phyloP scores from a whole-genome alignment of 2,329 filamentous ascomycete genomes.

The Madurella fahalii region DNA sequence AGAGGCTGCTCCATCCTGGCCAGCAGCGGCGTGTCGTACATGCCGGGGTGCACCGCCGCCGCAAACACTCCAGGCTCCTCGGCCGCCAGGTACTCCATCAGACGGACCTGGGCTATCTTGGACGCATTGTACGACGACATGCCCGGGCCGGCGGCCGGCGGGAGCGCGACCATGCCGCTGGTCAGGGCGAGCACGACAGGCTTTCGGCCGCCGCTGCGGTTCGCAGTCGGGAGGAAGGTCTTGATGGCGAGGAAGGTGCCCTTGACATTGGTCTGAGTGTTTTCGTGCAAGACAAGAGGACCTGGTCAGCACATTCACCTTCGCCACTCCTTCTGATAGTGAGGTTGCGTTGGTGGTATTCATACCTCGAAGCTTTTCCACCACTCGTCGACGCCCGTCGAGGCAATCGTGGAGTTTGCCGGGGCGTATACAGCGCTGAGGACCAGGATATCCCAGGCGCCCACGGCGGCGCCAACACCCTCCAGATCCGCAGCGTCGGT shows the following conservation, averaged over 20 bases:
- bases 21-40: constrained; percentile 2
- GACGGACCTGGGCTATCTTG: constrained; percentile 3
- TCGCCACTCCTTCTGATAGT: background rate
- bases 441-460: constrained; percentile 1
- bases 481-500: background rate
- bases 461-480: background rate
- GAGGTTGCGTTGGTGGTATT: background rate
- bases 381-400: background rate
- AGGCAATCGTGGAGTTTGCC: background rate
- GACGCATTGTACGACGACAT: background rate
- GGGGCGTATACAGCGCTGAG: background rate
- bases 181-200: constrained; percentile 1
- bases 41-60: constrained; percentile 2
- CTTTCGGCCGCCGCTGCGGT: background rate
- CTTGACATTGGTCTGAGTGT: constrained; percentile 1
- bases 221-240: constrained; percentile 2
- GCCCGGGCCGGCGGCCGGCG: background rate
- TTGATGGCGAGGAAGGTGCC: background rate
- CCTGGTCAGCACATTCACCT: too few relatives aligned
- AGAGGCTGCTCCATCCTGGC: background rate
- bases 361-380: background rate
- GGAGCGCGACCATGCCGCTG: background rate
- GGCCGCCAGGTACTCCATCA: constrained; percentile 3
- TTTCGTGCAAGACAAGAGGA: background rate
- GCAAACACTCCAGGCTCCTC: constrained; percentile 1